phyloP scores from a whole-genome alignment of 2,329 filamentous ascomycete species.

The Aspergillus jensenii region DNA sequence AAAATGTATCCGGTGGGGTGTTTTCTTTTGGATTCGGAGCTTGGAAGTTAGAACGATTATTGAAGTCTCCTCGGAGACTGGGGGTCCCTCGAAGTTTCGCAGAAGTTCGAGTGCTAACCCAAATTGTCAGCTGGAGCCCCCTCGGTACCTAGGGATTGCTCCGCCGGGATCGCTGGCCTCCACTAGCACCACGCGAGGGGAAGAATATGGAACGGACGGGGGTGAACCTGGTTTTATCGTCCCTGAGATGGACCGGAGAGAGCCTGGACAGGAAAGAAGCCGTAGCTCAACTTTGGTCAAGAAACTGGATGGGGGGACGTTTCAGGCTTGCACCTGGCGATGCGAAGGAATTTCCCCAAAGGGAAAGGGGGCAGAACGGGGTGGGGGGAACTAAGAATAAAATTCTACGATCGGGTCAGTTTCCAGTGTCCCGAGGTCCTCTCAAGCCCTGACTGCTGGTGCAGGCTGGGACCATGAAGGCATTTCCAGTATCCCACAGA shows the following conservation, averaged over 20 bases:
- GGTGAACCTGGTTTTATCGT: not conserved
- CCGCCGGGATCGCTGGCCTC: not conserved
- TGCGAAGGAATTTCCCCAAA: not conserved
- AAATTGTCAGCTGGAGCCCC: not conserved
- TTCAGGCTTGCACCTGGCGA: conserved; percentile 1
- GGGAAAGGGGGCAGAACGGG: not conserved
- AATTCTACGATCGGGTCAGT: conserved; percentile 12
- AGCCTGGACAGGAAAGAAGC: not conserved
- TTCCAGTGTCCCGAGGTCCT: conserved; percentile 5
- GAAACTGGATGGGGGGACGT: not conserved
- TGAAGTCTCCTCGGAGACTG: not conserved
- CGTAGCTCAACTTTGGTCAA: not conserved
- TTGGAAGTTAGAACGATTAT: not conserved
- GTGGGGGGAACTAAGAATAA: conserved; percentile 16
- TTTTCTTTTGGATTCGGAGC: not conserved
- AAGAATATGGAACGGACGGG: not conserved
- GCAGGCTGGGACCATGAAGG: not conserved
- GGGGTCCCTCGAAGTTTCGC: not conserved
- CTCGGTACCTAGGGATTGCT: not conserved
- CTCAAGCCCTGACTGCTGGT: not conserved
- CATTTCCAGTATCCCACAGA: not conserved
- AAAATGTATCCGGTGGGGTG: not conserved
- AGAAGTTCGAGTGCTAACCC: not conserved
- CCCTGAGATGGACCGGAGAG: not conserved
- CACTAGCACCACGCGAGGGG: conserved; percentile 2